These are phyloP conservation scores for Leishmania lainsoni DNA, from an alignment of 208 protist genomes.

Conservation along the genomic window DNA sequence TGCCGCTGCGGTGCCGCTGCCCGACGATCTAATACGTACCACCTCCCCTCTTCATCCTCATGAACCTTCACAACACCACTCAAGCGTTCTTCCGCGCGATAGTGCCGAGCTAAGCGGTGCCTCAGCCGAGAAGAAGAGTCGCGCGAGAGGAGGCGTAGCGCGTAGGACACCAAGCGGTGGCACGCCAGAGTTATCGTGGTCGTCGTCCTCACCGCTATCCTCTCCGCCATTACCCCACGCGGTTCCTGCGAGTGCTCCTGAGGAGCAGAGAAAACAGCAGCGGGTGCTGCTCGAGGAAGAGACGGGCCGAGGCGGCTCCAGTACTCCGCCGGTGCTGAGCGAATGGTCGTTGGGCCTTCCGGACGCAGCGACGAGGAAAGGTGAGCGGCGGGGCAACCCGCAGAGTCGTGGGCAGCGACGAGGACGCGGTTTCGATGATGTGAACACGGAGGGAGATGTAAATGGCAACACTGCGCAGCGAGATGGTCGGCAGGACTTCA, in stretches of 20 bases:
- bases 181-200: neutral
- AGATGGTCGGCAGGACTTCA: neutral
- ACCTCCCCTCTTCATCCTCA: neutral
- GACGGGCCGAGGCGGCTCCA: neutral
- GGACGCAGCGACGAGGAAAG: neutral
- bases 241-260: neutral
- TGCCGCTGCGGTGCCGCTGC: neutral
- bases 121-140: neutral
- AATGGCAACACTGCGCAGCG: neutral
- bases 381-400: neutral
- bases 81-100: neutral
- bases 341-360: constrained; percentile 9
- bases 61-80: neutral
- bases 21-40: neutral
- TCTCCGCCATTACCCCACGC: neutral
- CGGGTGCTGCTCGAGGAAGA: neutral
- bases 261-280: neutral
- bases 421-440: neutral
- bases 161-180: neutral
- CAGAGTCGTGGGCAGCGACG: neutral
- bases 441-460: neutral
- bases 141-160: neutral
- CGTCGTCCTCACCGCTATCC: neutral
- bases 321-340: neutral
- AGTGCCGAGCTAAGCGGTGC: neutral